A percentile compares a stretch with the other conserved stretches of the same genome.
Evolutionary conservation across 371 early-diverging fungal genomes (phyloP).

Genomic region (Dentiscutata heterogama): DNA sequence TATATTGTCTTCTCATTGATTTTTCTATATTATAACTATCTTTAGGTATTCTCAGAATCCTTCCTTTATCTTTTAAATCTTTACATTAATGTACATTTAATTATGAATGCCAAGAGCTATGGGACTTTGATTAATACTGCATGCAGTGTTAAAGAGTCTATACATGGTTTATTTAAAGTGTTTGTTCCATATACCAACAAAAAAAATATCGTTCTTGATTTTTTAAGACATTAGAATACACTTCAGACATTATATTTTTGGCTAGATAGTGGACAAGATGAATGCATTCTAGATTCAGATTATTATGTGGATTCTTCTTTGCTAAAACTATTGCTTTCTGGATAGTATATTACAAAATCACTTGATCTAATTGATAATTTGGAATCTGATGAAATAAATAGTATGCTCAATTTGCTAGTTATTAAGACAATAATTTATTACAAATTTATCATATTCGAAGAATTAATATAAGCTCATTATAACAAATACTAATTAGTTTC

Average conservation of each 20-base stretch:
- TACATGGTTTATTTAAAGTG: background rate
- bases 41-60: background rate
- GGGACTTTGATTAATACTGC: slow-evolving; percentile 2
- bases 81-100: background rate
- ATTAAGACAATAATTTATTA: background rate
- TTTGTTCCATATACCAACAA: background rate
- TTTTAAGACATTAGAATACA: background rate
- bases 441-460: background rate
- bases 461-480: background rate
- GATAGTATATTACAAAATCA: too few species aligned
- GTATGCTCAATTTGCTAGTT: background rate
- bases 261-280: background rate
- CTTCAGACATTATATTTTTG: background rate
- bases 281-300: background rate
- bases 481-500: too few species aligned
- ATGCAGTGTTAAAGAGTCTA: background rate
- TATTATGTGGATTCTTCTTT: background rate
- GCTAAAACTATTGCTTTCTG: background rate
- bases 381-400: background rate
- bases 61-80: background rate
- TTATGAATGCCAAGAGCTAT: background rate
- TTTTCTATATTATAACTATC: background rate
- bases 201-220: background rate
- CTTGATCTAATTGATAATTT: background rate
- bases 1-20: too few species aligned